These are phyloP conservation scores for Deinandra increscens DNA, from an alignment of 129 eudicot genomes.

Conservation along the genomic window DNA sequence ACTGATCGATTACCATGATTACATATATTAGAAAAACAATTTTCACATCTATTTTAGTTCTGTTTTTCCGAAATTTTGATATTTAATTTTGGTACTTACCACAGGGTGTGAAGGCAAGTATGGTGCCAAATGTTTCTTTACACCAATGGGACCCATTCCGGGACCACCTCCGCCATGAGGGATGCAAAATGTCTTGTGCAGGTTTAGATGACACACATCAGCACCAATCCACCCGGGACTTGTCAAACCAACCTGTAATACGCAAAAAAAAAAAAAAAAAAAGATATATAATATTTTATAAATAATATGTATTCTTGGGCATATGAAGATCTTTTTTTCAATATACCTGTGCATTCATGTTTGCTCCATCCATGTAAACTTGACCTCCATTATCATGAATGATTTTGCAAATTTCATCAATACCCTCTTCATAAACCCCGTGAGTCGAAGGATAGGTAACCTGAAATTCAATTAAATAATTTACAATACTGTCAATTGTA, in stretches of 20 bases:
- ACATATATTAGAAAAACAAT: not conserved
- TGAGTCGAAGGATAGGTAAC: conserved; percentile 99
- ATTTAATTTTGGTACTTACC: conserved; percentile 44
- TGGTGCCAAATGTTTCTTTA: conserved; percentile 93
- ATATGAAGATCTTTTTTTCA: not conserved
- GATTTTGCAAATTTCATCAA: conserved; percentile 90
- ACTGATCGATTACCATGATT: not conserved
- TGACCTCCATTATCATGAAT: conserved; percentile 98
- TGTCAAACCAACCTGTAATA: conserved; percentile 82
- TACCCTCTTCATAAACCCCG: conserved; percentile 97
- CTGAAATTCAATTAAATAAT: conserved; percentile 27
- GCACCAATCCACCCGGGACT: conserved; percentile 98
- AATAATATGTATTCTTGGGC: not conserved
- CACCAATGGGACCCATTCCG: conserved; percentile 99
- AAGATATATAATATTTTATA: not conserved
- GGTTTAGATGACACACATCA: conserved; percentile 98
- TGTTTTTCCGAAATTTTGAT: not conserved
- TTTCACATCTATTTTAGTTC: not conserved
- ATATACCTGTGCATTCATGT: conserved; percentile 97
- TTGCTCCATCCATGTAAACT: conserved; percentile 99
- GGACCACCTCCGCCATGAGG: conserved; percentile 99
- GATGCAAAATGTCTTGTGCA: conserved; percentile 96
- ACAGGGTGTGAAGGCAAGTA: conserved; percentile 97
- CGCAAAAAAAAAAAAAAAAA: too few relatives aligned
- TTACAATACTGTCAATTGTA: not conserved